These are phyloP conservation scores for Carex sylvatica DNA, from an alignment of 202 grass and related monocot genomes.

Conservation along the genomic window DNA sequence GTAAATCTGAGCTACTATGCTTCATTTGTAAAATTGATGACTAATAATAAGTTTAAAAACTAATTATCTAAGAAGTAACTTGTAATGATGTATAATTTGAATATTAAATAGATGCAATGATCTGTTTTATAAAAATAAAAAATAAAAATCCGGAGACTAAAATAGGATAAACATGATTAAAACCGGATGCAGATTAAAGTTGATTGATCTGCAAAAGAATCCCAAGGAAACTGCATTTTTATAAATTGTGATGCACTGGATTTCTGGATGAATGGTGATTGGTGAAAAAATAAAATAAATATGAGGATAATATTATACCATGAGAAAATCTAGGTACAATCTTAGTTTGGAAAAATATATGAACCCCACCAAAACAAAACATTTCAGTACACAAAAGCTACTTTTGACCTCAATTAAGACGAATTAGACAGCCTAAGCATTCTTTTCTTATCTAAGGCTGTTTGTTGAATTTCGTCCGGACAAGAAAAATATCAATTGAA, in stretches of 20 bases:
- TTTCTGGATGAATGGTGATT: background rate
- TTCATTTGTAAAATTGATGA: no score
- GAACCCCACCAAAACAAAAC: background rate
- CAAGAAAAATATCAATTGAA: no score
- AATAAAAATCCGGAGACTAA: background rate
- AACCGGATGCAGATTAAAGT: background rate
- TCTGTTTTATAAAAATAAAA: no score
- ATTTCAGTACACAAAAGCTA: background rate
- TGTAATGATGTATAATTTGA: background rate
- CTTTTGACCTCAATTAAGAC: background rate
- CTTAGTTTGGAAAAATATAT: slow-evolving; percentile 3
- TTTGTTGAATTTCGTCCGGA: no score
- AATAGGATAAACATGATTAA: background rate
- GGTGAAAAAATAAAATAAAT: background rate
- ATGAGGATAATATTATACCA: background rate
- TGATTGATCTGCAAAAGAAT: background rate
- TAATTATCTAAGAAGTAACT: background rate
- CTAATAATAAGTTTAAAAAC: no score
- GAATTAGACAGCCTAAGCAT: slow-evolving; percentile 4
- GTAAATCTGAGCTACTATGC: no score
- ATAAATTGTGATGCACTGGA: background rate
- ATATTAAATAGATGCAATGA: background rate
- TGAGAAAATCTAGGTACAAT: background rate
- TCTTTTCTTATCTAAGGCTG: no score
- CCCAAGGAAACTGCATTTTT: background rate